Evolutionary conservation across 169 alveolate species (phyloP).

Genomic region (Plasmodium relictum): DNA sequence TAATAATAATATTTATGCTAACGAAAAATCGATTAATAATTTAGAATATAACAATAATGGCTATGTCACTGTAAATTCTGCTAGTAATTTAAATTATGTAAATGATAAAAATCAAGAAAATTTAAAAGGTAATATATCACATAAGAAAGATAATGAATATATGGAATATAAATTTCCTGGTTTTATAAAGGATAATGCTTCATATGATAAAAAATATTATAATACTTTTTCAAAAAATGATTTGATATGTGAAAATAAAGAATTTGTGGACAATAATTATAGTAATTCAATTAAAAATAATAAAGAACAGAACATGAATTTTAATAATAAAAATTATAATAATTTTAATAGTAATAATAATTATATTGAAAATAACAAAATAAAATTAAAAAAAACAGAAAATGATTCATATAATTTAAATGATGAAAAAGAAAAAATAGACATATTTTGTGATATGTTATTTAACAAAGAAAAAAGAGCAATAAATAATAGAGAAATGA

Average conservation of each 20-base stretch:
- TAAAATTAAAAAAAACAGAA: neutral
- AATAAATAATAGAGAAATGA: neutral
- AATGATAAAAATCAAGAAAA: neutral
- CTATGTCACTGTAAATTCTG: neutral
- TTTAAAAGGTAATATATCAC: neutral
- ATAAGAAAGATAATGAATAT: neutral
- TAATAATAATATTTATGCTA: neutral
- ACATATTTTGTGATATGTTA: neutral
- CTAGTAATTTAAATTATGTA: neutral
- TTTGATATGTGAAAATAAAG: too few relatives aligned
- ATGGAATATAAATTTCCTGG: neutral
- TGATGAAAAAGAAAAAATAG: neutral
- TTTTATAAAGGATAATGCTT: neutral
- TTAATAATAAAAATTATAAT: too few relatives aligned
- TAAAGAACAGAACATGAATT: too few relatives aligned
- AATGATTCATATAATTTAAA: neutral
- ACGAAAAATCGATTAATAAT: neutral
- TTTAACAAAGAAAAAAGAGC: neutral
- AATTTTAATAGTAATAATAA: too few relatives aligned
- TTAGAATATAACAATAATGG: neutral
- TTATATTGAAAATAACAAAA: neutral
- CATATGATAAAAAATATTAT: neutral
- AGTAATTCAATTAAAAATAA: too few relatives aligned
- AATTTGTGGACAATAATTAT: too few relatives aligned
- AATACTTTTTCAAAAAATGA: too few relatives aligned